Conservation (phyloP, 805 yeast genomes). For the Saturnispora quitensis region DNA sequence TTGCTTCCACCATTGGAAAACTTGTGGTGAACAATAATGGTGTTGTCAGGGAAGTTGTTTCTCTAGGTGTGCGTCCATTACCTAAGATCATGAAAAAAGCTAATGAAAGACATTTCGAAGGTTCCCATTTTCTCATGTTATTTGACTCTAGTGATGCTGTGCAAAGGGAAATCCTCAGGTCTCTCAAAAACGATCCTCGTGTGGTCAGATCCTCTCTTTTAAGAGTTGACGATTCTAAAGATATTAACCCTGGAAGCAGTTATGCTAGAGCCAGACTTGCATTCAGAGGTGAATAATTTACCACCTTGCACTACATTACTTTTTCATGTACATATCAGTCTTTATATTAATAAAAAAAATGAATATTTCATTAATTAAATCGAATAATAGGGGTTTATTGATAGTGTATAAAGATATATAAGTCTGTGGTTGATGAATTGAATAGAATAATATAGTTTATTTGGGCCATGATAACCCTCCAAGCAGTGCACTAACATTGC, state of each 20-base stretch:
- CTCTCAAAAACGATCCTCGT: conserved; percentile 82
- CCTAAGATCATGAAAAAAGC: conserved; percentile 79
- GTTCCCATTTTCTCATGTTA: conserved; percentile 75
- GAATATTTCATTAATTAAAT: neutral
- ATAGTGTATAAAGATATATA: neutral
- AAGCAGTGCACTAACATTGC: neutral
- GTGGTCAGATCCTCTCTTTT: conserved; percentile 70
- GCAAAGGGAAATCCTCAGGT: conserved; percentile 74
- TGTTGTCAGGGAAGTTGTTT: conserved; percentile 74
- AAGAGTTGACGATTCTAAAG: conserved; percentile 46
- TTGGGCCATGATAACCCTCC: conserved; percentile 1
- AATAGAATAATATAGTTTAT: neutral
- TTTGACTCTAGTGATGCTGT: conserved; percentile 84
- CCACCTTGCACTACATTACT: neutral
- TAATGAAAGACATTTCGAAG: conserved; percentile 85
- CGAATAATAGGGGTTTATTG: neutral
- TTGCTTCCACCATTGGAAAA: conserved; percentile 59
- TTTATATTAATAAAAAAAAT: neutral
- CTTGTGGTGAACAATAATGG: conserved; percentile 85
- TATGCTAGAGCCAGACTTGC: conserved; percentile 35
- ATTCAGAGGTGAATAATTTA: conserved; percentile 10
- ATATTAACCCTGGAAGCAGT: conserved; percentile 49
- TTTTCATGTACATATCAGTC: neutral
- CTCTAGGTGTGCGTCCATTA: conserved; percentile 67
- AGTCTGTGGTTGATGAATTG: neutral